Conservation (phyloP, 2,329 filamentous ascomycete genomes). For the Stagonosporopsis cucurbitacearum region DNA sequence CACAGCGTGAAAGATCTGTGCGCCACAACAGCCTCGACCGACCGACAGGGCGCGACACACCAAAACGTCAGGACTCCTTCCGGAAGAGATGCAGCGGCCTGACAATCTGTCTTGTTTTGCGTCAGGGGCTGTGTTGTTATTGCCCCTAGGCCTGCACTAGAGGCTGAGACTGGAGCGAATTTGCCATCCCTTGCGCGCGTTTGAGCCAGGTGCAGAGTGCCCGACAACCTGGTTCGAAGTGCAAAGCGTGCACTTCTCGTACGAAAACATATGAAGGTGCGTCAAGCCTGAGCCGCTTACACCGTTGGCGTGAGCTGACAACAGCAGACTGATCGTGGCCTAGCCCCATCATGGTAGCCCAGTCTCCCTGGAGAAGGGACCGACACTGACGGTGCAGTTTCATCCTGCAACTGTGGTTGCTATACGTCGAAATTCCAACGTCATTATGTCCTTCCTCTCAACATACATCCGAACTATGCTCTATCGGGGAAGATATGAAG, state of each 20-base stretch:
- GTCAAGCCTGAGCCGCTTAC: constrained; percentile 19
- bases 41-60: constrained; percentile 17
- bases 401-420: background rate
- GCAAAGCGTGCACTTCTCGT: constrained; percentile 25
- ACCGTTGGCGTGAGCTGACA: constrained; percentile 8
- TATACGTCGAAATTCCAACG: background rate
- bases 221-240: constrained; percentile 32
- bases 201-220: constrained; percentile 15
- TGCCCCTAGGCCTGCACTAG: constrained; percentile 13
- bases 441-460: constrained; percentile 1
- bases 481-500: constrained; percentile 13
- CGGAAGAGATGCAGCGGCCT: constrained; percentile 26
- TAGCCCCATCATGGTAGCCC: background rate
- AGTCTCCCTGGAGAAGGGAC: background rate
- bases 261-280: constrained; percentile 25
- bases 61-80: constrained; percentile 27
- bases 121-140: constrained; percentile 9
- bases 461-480: constrained; percentile 3
- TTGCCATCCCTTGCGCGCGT: constrained; percentile 29
- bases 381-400: background rate
- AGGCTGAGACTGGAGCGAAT: constrained; percentile 10
- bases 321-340: constrained; percentile 7
- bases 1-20: constrained; percentile 18
- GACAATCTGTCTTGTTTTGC: constrained; percentile 17
- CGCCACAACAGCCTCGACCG: constrained; percentile 18